These are phyloP conservation scores for Talaromyces piceae DNA, from an alignment of 2,329 filamentous ascomycete genomes.

Conservation along the genomic window DNA sequence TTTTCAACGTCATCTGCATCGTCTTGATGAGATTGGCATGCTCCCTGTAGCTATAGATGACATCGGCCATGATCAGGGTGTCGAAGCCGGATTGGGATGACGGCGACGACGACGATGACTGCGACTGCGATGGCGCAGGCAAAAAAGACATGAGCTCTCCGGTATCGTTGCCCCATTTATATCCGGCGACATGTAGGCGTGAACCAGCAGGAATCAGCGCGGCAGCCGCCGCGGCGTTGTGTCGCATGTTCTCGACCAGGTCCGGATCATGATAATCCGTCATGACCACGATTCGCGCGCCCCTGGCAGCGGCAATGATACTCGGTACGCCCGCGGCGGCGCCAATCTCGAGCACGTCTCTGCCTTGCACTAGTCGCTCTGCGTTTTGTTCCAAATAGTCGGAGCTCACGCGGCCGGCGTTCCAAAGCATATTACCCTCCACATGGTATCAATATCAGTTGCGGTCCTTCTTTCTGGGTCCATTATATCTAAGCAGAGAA, in stretches of 20 bases:
- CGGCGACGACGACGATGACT: not conserved
- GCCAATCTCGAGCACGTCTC: conserved; percentile 78
- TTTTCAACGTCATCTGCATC: conserved; percentile 59
- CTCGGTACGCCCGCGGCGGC: conserved; percentile 80
- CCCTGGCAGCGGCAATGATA: conserved; percentile 66
- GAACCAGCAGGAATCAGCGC: conserved; percentile 33
- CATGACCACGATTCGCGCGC: conserved; percentile 62
- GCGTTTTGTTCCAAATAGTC: conserved; percentile 67
- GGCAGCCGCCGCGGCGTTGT: conserved; percentile 60
- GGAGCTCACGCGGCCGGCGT: conserved; percentile 71
- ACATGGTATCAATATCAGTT: conserved; percentile 16
- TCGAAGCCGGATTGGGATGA: conserved; percentile 60
- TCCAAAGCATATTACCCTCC: conserved; percentile 81
- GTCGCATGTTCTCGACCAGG: conserved; percentile 68
- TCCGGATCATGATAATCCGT: conserved; percentile 86
- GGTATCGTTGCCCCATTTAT: conserved; percentile 71
- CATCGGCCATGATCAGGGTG: conserved; percentile 75
- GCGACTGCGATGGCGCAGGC: conserved; percentile 19
- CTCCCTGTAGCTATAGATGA: conserved; percentile 86
- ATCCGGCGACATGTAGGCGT: conserved; percentile 58
- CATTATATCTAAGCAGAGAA: not conserved
- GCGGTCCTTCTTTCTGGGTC: not conserved
- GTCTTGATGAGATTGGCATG: conserved; percentile 70
- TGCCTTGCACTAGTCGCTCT: conserved; percentile 51
- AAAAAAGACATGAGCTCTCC: conserved; percentile 53